Base-by-base conservation (phyloP, 345 rosid species). In the Eucalyptus marginata region DNA sequence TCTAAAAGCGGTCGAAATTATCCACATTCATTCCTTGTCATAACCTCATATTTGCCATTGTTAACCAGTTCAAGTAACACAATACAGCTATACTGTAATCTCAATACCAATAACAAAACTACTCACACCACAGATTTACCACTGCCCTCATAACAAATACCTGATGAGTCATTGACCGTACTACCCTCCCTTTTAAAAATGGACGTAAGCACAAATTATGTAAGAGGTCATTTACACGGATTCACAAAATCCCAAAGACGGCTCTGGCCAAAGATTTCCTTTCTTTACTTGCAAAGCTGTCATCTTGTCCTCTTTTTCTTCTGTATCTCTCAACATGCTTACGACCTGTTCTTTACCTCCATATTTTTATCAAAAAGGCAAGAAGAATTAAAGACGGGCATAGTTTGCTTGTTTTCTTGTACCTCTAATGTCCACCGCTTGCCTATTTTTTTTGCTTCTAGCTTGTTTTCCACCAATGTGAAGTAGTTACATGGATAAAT, bases 151-250 rank as follows among this genome's bases (percentile, higher is more conserved):
- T 76, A 36, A 40, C 47, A 22, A 11, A 40, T 76, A 76, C 83
- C 47, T 3, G 47, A 52, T 3, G 2, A 40, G 47, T 36, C 47
- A 76, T 76, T 40, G 27, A 20, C 15, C 5, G 43, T 76, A 76
- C 47, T 20, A 0, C 47, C 29, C 47, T 6, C 9, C 47, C 47
- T 9, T 76, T 76, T 2, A 20, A 12, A 7, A 76, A 76, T 0
- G 47, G 83, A 36, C 43, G 16, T 20, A 76, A 76, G 29, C 15
- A 36, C 47, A 20, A 20, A 76, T 40, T 44, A 40, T 76, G 27
- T 76, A 36, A 33, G 81, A 40, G 27, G 2, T 76, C 83, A 40
- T 20, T 76, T 76, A 76, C 25, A 76, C 13, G 47, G 47, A 76
- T 40, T 76, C 5, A 40, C 83, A 40, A 20, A 25, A 76, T 76